Evolutionary conservation across 495 filamentous ascomycete species (phyloP).

Genomic region (Xylaria bambusicola): DNA sequence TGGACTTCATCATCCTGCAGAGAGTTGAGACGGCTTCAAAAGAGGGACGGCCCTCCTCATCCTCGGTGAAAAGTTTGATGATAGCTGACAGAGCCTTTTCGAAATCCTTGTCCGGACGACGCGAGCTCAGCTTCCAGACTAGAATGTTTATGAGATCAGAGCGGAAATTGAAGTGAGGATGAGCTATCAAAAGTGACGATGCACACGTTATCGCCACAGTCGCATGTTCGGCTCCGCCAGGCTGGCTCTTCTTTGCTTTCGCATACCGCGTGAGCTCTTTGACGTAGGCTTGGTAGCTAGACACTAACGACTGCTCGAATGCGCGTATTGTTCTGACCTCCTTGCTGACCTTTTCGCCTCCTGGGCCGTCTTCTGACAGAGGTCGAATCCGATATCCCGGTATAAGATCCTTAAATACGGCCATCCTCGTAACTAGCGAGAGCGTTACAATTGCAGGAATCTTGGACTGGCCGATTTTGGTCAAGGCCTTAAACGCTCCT

Average conservation of each 20-base stretch:
- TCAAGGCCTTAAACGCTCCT: conserved; percentile 72
- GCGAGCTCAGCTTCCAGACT: conserved; percentile 74
- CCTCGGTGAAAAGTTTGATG: conserved; percentile 78
- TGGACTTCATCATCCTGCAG: conserved; percentile 90
- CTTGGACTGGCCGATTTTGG: conserved; percentile 67
- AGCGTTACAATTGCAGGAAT: conserved; percentile 79
- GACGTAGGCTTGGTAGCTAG: conserved; percentile 81
- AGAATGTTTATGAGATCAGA: conserved; percentile 83
- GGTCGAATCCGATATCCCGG: conserved; percentile 94
- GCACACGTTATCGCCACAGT: conserved; percentile 82
- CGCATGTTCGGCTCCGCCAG: conserved; percentile 48
- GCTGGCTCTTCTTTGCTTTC: conserved; percentile 45
- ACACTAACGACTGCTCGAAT: conserved; percentile 82
- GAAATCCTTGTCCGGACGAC: conserved; percentile 68
- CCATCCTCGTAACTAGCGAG: conserved; percentile 78
- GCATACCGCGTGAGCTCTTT: conserved; percentile 65
- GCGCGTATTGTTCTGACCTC: conserved; percentile 78
- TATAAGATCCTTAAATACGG: conserved; percentile 94
- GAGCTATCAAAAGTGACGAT: conserved; percentile 71
- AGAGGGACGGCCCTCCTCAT: conserved; percentile 84
- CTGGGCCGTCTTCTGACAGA: conserved; percentile 70
- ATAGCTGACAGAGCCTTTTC: conserved; percentile 77
- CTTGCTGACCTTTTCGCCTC: conserved; percentile 80
- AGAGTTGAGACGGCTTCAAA: conserved; percentile 84
- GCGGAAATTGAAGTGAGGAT: conserved; percentile 97